Conservation (phyloP, 129 eudicot genomes). For the Deinandra increscens region DNA sequence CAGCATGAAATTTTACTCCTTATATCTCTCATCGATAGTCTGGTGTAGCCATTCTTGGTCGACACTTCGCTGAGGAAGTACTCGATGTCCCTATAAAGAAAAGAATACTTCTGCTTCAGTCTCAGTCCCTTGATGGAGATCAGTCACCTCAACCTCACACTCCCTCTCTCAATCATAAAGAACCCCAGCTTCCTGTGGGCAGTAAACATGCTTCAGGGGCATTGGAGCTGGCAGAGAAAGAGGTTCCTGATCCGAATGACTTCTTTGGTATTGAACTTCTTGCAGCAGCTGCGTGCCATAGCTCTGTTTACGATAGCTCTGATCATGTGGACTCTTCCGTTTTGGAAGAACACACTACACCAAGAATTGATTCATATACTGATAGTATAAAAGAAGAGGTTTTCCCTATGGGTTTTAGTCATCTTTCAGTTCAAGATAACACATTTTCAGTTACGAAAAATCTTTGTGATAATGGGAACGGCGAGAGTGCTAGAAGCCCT, state of each 20-base stretch:
- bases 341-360: slow-evolving; percentile 35
- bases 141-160: slow-evolving; percentile 34
- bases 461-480: slow-evolving; percentile 29
- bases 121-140: slow-evolving; percentile 35
- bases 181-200: not conserved
- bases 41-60: slow-evolving; percentile 49
- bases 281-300: slow-evolving; percentile 62
- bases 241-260: slow-evolving; percentile 34
- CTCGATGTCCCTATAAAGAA: slow-evolving; percentile 79
- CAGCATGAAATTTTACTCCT: not conserved
- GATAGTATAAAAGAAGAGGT: slow-evolving; percentile 12
- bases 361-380: slow-evolving; percentile 6
- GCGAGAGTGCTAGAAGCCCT: slow-evolving; percentile 14
- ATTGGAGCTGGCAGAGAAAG: slow-evolving; percentile 12
- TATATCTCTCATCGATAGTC: slow-evolving; percentile 39
- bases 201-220: slow-evolving; percentile 26
- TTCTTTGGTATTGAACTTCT: slow-evolving; percentile 74
- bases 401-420: too few relatives aligned
- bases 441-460: slow-evolving; percentile 26
- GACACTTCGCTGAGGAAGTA: slow-evolving; percentile 45
- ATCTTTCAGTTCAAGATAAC: slow-evolving; percentile 23
- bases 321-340: slow-evolving; percentile 30
- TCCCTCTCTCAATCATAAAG: slow-evolving; percentile 25
- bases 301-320: slow-evolving; percentile 35
- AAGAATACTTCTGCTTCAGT: slow-evolving; percentile 49